Base-by-base conservation (phyloP, 2,329 filamentous ascomycete species). In the Calonectria pseudoreteaudii region DNA sequence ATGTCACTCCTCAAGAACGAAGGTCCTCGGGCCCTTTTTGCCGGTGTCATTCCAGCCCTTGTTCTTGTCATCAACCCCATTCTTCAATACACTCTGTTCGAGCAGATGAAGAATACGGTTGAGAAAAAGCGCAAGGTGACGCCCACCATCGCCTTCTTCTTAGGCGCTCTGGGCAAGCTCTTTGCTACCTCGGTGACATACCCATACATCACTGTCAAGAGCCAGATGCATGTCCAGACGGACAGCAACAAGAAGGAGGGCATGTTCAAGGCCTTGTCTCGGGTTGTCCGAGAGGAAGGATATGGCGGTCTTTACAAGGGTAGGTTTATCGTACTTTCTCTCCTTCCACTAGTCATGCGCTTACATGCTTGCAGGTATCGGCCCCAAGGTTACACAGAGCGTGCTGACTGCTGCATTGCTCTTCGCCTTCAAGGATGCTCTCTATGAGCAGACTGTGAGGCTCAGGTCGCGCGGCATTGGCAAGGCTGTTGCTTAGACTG, bases 161-260 rank as follows among this genome's bases (percentile, higher is more conserved):
- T 99, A 3, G 97, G 97, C 75, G 97, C 97, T 2, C 83, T 98
- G 38, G 96, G 97, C 85, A 99, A 99, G 90, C 90, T 99, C 76
- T 93, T 98, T 75, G 97, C 97, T 30, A 99, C 97, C 3, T 92
- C 90, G 74, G 94, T 98, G 81, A 99, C 97, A 8, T 99, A 99
- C 85, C 97, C 97, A 14, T 99, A 99, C 84, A 98, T 99, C 84
- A 99, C 97, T 6, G 94, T 99, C 81, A 99, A 99, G 92, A 98
- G 95, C 86, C 92, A 95, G 83, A 98, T 98, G 92, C 97, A 99
- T 84, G 95, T 99, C 74, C 95, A 96, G 34, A 92, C 90, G 75
- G 92, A 92, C 92, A 64, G 56, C 75, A 90, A 91, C n/a, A 92
- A 92, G 76, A 94, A 94, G 86, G 94, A 97, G 86, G 94, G 93